Percentiles rank a stretch among this genome's conserved stretches.
These are phyloP conservation scores for Xerocomus spinulosus DNA, from an alignment of 768 basidiomycete species.

Conservation along the genomic window DNA sequence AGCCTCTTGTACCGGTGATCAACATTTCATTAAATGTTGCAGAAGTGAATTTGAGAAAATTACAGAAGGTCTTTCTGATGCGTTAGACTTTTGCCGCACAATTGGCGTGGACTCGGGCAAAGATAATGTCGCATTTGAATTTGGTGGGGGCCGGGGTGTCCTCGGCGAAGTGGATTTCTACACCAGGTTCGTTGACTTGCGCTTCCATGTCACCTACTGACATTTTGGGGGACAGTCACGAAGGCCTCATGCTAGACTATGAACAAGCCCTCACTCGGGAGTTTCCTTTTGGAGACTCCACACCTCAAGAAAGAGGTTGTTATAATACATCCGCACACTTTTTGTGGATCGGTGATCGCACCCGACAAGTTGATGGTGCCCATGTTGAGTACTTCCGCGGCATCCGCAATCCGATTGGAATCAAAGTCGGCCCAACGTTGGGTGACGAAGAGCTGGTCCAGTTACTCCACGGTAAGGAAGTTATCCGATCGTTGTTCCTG, in stretches of 20 bases:
- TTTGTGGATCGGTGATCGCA: constrained; percentile 96
- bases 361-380: constrained; percentile 84
- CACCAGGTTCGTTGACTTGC: constrained; percentile 57
- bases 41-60: constrained; percentile 85
- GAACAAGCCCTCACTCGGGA: constrained; percentile 87
- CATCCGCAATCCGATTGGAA: constrained; percentile 88
- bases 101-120: constrained; percentile 66
- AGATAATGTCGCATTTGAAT: constrained; percentile 53
- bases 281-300: constrained; percentile 40
- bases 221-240: constrained; percentile 53
- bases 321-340: constrained; percentile 96
- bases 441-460: constrained; percentile 66
- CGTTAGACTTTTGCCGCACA: constrained; percentile 87
- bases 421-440: constrained; percentile 95
- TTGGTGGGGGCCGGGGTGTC: constrained; percentile 63
- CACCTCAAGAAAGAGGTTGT: constrained; percentile 38
- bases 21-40: constrained; percentile 2
- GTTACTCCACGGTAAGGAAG: constrained; percentile 66
- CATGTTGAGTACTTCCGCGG: constrained; percentile 96
- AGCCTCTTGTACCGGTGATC: constrained; percentile 11
- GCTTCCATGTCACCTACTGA: neutral
- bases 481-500: neutral
- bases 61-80: constrained; percentile 79
- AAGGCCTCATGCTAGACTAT: constrained; percentile 88
- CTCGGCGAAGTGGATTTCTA: constrained; percentile 92